These are phyloP conservation scores for Coix lacrymajobi DNA, from an alignment of 176 grass and related monocot genomes.

Conservation along the genomic window DNA sequence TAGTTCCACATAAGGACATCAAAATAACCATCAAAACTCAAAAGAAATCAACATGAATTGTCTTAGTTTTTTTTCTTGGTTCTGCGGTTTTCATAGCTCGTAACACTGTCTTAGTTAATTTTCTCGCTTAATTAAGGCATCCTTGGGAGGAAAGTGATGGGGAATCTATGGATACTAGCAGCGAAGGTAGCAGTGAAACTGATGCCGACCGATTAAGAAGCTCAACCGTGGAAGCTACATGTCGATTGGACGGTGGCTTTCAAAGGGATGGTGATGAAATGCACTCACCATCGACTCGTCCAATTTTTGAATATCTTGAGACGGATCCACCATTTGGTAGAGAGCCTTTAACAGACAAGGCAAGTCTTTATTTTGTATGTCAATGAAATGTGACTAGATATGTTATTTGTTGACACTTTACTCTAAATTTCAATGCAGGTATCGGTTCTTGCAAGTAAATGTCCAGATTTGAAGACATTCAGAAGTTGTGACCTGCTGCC, in stretches of 20 bases:
- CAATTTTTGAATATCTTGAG: slow-evolving; percentile 77
- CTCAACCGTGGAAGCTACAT: slow-evolving; percentile 29
- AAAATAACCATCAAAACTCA: neutral
- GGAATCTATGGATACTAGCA: slow-evolving; percentile 74
- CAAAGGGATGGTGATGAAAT: slow-evolving; percentile 42
- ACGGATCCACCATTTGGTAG: slow-evolving; percentile 74
- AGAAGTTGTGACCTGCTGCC: slow-evolving; percentile 78
- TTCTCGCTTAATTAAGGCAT: slow-evolving; percentile 49
- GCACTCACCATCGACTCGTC: slow-evolving; percentile 35
- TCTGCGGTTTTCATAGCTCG: neutral
- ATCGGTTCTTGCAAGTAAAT: slow-evolving; percentile 76
- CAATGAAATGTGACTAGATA: neutral
- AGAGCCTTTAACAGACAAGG: slow-evolving; percentile 95
- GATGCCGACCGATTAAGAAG: slow-evolving; percentile 41
- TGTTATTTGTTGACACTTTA: slow-evolving; percentile 12
- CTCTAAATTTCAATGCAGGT: slow-evolving; percentile 49
- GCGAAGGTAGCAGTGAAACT: slow-evolving; percentile 47
- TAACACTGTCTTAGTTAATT: slow-evolving; percentile 35
- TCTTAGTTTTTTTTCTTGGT: neutral
- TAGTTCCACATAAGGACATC: neutral
- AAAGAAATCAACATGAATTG: neutral
- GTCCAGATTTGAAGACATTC: slow-evolving; percentile 72
- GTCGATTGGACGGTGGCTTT: slow-evolving; percentile 33
- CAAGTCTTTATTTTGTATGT: slow-evolving; percentile 22
- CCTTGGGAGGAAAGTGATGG: slow-evolving; percentile 73